Conservation (phyloP, 768 basidiomycete species). For the Boletus vermiculosoides region DNA sequence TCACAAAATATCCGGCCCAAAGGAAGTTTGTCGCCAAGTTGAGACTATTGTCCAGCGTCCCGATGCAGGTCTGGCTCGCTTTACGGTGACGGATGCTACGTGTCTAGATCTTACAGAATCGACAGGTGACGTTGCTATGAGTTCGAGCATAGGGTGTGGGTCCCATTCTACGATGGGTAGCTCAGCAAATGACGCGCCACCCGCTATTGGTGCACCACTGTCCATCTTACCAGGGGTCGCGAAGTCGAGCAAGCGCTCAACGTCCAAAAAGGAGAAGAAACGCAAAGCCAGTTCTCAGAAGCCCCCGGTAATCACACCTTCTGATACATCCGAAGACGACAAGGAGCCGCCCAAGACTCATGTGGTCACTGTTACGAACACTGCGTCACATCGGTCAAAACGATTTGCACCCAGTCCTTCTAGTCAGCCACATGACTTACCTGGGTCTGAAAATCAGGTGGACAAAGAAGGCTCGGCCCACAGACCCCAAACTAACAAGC, state of each 20-base stretch:
- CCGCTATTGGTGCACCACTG: not conserved
- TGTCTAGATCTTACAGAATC: constrained; percentile 1
- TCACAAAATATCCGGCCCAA: not conserved
- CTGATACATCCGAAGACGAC: constrained; percentile 27
- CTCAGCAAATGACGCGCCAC: not conserved
- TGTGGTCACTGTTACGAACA: not conserved
- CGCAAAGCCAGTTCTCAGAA: constrained; percentile 26
- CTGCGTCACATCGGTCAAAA: constrained; percentile 12
- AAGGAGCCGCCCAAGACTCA: not conserved
- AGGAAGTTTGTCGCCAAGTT: not conserved
- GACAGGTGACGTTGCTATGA: not conserved
- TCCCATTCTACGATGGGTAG: not conserved
- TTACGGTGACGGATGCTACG: not conserved
- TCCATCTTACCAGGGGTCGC: not conserved
- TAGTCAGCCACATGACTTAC: not conserved
- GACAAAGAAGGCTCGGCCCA: not conserved
- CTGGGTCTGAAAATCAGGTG: not conserved
- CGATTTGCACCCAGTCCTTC: constrained; percentile 7
- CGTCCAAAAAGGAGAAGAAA: constrained; percentile 14
- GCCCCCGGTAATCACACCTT: constrained; percentile 12
- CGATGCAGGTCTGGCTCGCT: constrained; percentile 10
- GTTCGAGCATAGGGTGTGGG: not conserved
- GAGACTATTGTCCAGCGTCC: not conserved
- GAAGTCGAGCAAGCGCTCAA: not conserved
- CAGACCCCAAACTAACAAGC: not conserved